Conservation (phyloP, 1,284 basidiomycete species). For the Phlebopus sp. region DNA sequence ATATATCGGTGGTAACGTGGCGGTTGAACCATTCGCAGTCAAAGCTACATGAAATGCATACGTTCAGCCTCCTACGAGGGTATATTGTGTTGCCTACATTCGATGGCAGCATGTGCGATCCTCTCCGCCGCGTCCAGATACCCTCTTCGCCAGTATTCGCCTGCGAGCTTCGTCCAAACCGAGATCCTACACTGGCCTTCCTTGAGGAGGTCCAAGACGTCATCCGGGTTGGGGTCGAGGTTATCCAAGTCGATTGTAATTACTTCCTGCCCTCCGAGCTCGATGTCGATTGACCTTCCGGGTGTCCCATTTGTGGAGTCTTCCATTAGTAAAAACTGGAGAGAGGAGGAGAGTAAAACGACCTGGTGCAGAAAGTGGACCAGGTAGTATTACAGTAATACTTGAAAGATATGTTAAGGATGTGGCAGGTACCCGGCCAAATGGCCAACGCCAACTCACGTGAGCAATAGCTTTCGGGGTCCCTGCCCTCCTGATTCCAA, state of each 20-base stretch:
- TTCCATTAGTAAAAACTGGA: no score
- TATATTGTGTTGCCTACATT: slow-evolving; percentile 46
- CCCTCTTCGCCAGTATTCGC: slow-evolving; percentile 75
- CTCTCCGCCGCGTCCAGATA: slow-evolving; percentile 67
- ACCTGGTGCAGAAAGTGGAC: no score
- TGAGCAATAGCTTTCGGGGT: no score
- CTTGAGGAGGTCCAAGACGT: slow-evolving; percentile 67
- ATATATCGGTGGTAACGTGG: slow-evolving; percentile 63
- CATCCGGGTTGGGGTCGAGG: slow-evolving; percentile 69
- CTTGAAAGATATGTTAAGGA: no score
- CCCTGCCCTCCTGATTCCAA: no score
- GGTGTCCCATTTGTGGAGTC: neutral
- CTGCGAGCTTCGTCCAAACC: slow-evolving; percentile 75
- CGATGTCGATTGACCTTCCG: slow-evolving; percentile 55
- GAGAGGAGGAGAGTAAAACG: no score
- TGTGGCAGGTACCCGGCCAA: no score
- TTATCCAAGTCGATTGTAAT: slow-evolving; percentile 78
- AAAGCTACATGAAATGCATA: slow-evolving; percentile 42
- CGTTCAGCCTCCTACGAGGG: slow-evolving; percentile 5
- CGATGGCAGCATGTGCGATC: slow-evolving; percentile 60
- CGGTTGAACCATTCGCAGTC: slow-evolving; percentile 44
- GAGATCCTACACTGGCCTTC: slow-evolving; percentile 67
- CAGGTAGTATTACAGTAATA: no score
- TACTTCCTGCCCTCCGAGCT: slow-evolving; percentile 74
- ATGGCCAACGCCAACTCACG: no score